phyloP scores from a whole-genome alignment of 1,284 basidiomycete species.

The Tetrapyrgos nigripes region DNA sequence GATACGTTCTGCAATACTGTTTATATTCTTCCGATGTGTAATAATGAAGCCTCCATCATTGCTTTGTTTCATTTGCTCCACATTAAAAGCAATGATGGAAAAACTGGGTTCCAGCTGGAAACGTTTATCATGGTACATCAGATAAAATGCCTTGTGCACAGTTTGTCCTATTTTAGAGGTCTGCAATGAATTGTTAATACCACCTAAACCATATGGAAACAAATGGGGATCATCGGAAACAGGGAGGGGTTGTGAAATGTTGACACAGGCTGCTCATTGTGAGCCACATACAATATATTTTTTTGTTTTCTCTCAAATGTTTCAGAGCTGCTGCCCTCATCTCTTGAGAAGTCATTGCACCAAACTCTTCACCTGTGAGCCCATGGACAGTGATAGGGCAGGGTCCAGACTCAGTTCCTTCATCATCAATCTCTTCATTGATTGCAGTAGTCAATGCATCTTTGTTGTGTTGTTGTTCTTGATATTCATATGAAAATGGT shows the following conservation, averaged over 20 bases:
- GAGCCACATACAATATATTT: slow-evolving; percentile 35
- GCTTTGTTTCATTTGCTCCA: slow-evolving; percentile 34
- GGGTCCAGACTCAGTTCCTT: too few relatives aligned
- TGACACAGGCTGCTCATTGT: slow-evolving; percentile 33
- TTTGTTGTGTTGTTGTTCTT: too few relatives aligned
- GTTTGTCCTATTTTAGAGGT: too few relatives aligned
- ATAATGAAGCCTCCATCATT: too few relatives aligned
- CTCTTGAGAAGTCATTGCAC: slow-evolving; percentile 28
- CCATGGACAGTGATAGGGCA: slow-evolving; percentile 36
- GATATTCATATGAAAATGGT: too few relatives aligned
- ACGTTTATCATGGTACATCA: slow-evolving; percentile 37
- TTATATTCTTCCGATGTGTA: too few relatives aligned
- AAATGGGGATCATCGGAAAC: slow-evolving; percentile 40
- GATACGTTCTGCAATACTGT: too few relatives aligned
- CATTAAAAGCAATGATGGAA: slow-evolving; percentile 35
- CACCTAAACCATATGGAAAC: slow-evolving; percentile 46
- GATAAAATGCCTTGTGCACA: slow-evolving; percentile 26
- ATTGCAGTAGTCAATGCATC: too few relatives aligned
- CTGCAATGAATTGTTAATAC: slow-evolving; percentile 35
- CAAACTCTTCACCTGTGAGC: slow-evolving; percentile 38
- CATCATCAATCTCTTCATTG: too few relatives aligned
- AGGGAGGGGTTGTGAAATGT: slow-evolving; percentile 38
- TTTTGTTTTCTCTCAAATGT: slow-evolving; percentile 33
- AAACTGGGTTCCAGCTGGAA: slow-evolving; percentile 36
- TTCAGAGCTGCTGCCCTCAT: slow-evolving; percentile 37